These are phyloP conservation scores for Stephanocyclus meneghinianus DNA, from an alignment of 352 stramenopile species.

Conservation along the genomic window DNA sequence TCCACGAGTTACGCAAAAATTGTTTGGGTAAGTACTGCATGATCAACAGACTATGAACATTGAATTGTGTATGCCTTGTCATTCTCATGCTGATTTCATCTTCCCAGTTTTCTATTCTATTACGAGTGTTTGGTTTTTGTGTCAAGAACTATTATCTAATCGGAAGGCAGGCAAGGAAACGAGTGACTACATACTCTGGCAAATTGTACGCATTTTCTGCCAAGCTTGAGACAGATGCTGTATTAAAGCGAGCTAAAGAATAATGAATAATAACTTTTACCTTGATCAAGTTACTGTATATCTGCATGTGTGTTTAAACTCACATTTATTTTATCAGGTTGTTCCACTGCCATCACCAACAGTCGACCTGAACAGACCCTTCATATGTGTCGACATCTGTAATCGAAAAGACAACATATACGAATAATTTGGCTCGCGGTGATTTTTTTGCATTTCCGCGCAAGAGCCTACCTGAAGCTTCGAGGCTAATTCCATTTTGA, in stretches of 20 bases:
- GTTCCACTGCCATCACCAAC: no score
- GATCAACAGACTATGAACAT: neutral
- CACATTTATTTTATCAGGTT: no score
- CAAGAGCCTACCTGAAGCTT: no score
- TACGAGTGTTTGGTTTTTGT: constrained; percentile 75
- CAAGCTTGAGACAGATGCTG: constrained; percentile 67
- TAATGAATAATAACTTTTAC: neutral
- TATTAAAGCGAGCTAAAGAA: constrained; percentile 57
- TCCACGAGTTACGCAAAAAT: constrained; percentile 74
- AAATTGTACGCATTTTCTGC: constrained; percentile 78
- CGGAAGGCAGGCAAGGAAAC: constrained; percentile 75
- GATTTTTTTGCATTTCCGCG: no score
- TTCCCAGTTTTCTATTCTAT: constrained; percentile 57
- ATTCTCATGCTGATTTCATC: neutral
- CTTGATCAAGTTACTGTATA: no score
- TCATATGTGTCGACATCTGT: no score
- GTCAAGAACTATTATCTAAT: constrained; percentile 84
- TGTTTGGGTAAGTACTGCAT: constrained; percentile 62
- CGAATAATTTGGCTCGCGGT: no score
- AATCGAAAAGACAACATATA: no score
- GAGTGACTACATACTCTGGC: constrained; percentile 77
- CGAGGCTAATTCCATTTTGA: no score
- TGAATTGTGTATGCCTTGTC: neutral
- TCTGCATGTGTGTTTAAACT: no score
- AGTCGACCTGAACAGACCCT: no score